Evolutionary conservation across 257 asterid genomes (phyloP).

Genomic region (Lavandula angustifolia): DNA sequence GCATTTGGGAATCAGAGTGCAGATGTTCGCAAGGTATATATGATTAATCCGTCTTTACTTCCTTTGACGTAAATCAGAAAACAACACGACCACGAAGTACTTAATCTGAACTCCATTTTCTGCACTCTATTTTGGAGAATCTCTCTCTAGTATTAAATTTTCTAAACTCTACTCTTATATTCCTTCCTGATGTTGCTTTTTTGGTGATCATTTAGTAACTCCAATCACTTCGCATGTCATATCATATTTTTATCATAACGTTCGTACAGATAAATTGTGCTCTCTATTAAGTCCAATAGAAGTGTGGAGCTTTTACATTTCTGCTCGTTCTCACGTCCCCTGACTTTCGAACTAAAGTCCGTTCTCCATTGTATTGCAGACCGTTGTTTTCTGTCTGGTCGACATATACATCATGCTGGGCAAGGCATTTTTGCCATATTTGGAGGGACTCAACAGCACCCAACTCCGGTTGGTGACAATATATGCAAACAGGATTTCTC

Average conservation of each 20-base stretch:
- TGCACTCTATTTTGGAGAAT: not conserved
- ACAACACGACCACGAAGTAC: not conserved
- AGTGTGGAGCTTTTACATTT: not conserved
- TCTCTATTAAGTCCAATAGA: no score
- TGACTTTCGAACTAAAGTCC: slow-evolving; percentile 9
- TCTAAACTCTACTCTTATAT: not conserved
- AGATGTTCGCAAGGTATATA: slow-evolving; percentile 91
- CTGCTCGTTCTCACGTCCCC: not conserved
- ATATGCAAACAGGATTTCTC: slow-evolving; percentile 96
- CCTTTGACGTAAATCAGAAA: not conserved
- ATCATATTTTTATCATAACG: not conserved
- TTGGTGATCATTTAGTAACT: not conserved
- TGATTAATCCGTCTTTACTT: slow-evolving; percentile 9
- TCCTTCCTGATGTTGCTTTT: not conserved
- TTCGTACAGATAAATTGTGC: not conserved
- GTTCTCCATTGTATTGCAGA: slow-evolving; percentile 56
- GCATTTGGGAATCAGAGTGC: slow-evolving; percentile 98
- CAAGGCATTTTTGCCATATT: slow-evolving; percentile 83
- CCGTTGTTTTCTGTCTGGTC: slow-evolving; percentile 95
- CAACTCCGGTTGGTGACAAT: slow-evolving; percentile 89
- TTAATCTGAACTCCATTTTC: not conserved
- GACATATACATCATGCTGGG: slow-evolving; percentile 97
- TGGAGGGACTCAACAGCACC: slow-evolving; percentile 92
- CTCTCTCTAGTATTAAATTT: not conserved
- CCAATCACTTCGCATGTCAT: not conserved